Evolutionary conservation across 2,329 filamentous ascomycete species (phyloP).

Genomic region (Botrytis squamosa): DNA sequence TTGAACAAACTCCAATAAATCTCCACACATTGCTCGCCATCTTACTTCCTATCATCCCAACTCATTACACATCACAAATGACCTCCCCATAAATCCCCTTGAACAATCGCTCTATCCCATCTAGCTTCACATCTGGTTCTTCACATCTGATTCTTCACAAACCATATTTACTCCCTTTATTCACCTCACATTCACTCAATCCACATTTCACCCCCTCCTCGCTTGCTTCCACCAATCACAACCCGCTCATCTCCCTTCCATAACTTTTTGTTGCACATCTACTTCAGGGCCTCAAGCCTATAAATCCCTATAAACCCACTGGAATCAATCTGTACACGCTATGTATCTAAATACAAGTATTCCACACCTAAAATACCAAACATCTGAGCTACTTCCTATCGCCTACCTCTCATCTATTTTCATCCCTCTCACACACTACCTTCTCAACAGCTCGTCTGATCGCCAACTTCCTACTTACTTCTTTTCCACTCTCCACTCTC

Average conservation of each 20-base stretch:
- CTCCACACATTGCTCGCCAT: no score
- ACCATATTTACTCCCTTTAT: neutral
- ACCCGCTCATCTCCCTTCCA: neutral
- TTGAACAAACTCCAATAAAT: neutral
- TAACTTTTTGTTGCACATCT: neutral
- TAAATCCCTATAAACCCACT: neutral
- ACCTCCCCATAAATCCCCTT: neutral
- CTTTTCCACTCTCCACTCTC: neutral
- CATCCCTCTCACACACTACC: neutral
- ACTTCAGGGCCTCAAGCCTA: neutral
- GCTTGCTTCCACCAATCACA: neutral
- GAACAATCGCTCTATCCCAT: neutral
- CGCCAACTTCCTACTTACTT: neutral
- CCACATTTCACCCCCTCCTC: neutral
- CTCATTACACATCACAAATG: neutral
- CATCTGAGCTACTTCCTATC: neutral
- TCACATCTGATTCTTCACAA: neutral
- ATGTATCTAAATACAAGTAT: neutral
- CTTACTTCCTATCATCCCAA: neutral
- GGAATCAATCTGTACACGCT: neutral
- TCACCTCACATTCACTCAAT: neutral
- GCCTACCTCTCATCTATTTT: neutral
- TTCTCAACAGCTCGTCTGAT: neutral
- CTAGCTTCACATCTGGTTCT: neutral
- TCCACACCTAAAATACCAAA: neutral